phyloP scores from a whole-genome alignment of 2,329 filamentous ascomycete genomes.

The Mycosphaerella sp. region DNA sequence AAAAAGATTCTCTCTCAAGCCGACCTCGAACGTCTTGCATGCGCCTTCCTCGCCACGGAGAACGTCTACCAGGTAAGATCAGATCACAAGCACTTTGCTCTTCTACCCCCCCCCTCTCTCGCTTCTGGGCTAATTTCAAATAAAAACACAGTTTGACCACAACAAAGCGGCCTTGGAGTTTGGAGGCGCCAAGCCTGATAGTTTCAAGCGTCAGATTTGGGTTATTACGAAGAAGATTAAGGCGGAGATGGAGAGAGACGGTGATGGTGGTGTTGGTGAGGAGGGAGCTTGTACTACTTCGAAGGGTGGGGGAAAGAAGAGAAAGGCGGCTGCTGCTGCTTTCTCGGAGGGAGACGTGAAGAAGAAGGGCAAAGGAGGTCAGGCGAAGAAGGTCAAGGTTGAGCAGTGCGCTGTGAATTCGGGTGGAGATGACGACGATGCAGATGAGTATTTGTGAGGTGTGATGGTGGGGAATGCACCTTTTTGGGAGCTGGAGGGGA shows the following conservation, averaged over 20 bases:
- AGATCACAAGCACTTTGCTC: not conserved
- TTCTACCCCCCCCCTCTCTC: not conserved
- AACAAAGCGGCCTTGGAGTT: conserved; percentile 20
- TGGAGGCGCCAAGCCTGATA: conserved; percentile 17
- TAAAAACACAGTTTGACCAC: conserved; percentile 13
- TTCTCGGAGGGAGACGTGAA: too few relatives aligned
- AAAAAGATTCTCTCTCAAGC: conserved; percentile 18
- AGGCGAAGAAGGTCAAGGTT: conserved; percentile 5
- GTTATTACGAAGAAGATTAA: conserved; percentile 25
- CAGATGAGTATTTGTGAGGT: conserved; percentile 1
- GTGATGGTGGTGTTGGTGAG: not conserved
- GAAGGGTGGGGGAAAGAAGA: conserved; percentile 9
- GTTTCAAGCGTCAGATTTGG: conserved; percentile 23
- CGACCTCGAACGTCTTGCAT: conserved; percentile 22
- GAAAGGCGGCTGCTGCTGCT: conserved; percentile 8
- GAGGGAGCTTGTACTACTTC: too few relatives aligned
- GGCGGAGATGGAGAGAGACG: conserved; percentile 10
- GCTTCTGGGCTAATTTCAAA: too few relatives aligned
- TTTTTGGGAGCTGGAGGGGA: too few relatives aligned
- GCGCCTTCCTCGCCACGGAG: conserved; percentile 18
- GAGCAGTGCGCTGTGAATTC: not conserved
- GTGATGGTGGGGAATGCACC: too few relatives aligned
- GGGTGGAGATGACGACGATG: conserved; percentile 4
- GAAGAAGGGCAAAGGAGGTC: conserved; percentile 1
- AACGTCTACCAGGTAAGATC: conserved; percentile 6